phyloP scores from a whole-genome alignment of 345 rosid species.

The Combretum micranthum region DNA sequence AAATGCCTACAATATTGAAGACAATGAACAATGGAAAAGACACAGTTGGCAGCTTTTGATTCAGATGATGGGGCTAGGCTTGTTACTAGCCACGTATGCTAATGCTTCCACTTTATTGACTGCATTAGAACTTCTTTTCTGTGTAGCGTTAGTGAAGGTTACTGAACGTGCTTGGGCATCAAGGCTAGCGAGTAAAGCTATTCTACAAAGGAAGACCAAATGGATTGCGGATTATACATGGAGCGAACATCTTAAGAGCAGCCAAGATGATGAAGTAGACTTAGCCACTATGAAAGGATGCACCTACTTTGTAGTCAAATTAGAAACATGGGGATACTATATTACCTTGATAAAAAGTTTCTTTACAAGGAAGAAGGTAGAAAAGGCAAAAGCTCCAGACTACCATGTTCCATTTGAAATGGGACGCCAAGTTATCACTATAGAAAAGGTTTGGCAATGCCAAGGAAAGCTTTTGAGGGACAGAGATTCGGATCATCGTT shows the following conservation, averaged over 20 bases:
- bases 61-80: accelerated
- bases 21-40: constrained; percentile 1
- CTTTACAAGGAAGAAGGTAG: too few species aligned
- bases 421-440: background rate
- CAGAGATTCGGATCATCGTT: background rate
- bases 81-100: background rate
- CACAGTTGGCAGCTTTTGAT: background rate
- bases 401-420: background rate
- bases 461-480: background rate
- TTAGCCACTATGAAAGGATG: background rate
- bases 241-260: too few species aligned
- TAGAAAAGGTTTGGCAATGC: background rate
- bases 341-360: too few species aligned
- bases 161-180: background rate
- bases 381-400: too few species aligned
- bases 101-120: background rate
- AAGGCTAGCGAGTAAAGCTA: background rate
- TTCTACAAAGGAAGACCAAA: background rate
- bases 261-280: background rate
- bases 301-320: background rate
- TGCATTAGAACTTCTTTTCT: background rate
- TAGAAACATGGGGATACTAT: background rate
- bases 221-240: background rate
- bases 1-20: background rate
- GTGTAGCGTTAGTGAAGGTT: background rate